Base-by-base conservation (phyloP, 2,329 filamentous ascomycete species). In the Xylaria sp. region DNA sequence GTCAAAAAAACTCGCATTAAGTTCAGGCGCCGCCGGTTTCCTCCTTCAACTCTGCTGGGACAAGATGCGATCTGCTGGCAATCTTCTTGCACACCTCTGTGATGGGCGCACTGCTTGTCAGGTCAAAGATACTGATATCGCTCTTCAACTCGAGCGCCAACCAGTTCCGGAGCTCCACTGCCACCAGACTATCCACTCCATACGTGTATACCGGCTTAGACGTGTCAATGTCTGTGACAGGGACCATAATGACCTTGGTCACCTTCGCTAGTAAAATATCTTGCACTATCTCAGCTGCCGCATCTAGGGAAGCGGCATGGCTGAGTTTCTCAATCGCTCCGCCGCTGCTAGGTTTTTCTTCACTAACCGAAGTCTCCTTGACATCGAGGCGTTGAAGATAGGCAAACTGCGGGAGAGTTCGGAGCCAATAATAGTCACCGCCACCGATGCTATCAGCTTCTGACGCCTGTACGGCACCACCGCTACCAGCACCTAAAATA, bases 151-250 rank as follows among this genome's bases (percentile, higher is more conserved):
- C 65, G 11, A 51, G 31, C 10, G 42, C 42, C 33, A 67, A 6
- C 65, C 65, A 67, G n/a, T 63, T 67, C 31, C 65, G 65, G 6
- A 67, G 42, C 46, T 67, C 65, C 6, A 67, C 53, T 28, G 65
- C 51, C 9, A 67, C 56, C 36, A 67, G 49, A 42, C 38, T 51
- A 20, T 67, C 65, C 17, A 67, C 65, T 26, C 65, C 65, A 17
- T 67, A 67, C 4, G 42, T 56, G 33, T 56, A 67, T 17, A 67
- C 59, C 0, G 59, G 51, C 46, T 67, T 63, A 2, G 59, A 49
- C 9, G 36, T 63, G 38, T 67, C 61, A 3, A 63, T 57, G 15
- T 63, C 58, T 15, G 59, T 26, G 17, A 20, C 59, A 20, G 58
- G 44, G 2, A 54, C 58, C 49, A 51, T 51, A 9, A 53, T 54